Percentiles rank a stretch among this genome's conserved stretches.
Conservation (phyloP, 2,329 filamentous ascomycete genomes). For the Sordariomycetes sp. region DNA sequence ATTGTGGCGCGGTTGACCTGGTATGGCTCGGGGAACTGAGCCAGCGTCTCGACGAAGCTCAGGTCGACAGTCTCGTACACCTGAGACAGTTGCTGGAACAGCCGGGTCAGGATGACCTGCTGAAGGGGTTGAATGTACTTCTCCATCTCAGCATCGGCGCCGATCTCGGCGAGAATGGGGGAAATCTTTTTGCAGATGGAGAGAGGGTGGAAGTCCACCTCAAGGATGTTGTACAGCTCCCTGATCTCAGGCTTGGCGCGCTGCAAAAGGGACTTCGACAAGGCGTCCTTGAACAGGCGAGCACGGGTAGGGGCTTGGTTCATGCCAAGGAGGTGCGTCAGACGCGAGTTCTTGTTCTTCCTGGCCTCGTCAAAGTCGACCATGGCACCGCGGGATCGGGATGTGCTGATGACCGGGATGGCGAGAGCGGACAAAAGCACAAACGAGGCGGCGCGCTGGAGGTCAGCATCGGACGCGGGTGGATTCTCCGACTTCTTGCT, state of each 20-base stretch:
- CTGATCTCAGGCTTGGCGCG: conserved; percentile 90
- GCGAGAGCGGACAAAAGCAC: conserved; percentile 89
- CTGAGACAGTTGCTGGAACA: conserved; percentile 98
- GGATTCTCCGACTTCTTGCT: conserved; percentile 93
- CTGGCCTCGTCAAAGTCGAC: conserved; percentile 94
- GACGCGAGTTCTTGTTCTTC: conserved; percentile 97
- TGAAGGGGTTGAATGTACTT: conserved; percentile 93
- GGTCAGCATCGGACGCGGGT: conserved; percentile 76
- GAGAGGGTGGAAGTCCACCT: conserved; percentile 97
- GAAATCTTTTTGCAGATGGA: conserved; percentile 99
- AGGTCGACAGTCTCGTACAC: conserved; percentile 98
- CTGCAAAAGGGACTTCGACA: conserved; percentile 90
- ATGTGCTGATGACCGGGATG: conserved; percentile 99
- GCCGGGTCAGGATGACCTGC: conserved; percentile 94
- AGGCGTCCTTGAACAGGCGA: conserved; percentile 88
- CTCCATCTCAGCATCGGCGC: conserved; percentile 89
- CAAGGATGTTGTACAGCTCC: conserved; percentile 95
- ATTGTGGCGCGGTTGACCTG: conserved; percentile 84
- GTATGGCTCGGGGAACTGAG: conserved; percentile 93
- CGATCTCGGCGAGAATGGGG: conserved; percentile 88
- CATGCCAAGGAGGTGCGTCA: conserved; percentile 96
- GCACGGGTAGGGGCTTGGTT: conserved; percentile 77
- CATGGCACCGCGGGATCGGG: conserved; percentile 87
- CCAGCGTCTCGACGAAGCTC: conserved; percentile 84
- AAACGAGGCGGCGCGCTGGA: conserved; percentile 91